Evolutionary conservation across 2,329 filamentous ascomycete species (phyloP), one percentile per base, ranked within the genome.

Genomic region (Colletotrichum cuscutae): DNA sequence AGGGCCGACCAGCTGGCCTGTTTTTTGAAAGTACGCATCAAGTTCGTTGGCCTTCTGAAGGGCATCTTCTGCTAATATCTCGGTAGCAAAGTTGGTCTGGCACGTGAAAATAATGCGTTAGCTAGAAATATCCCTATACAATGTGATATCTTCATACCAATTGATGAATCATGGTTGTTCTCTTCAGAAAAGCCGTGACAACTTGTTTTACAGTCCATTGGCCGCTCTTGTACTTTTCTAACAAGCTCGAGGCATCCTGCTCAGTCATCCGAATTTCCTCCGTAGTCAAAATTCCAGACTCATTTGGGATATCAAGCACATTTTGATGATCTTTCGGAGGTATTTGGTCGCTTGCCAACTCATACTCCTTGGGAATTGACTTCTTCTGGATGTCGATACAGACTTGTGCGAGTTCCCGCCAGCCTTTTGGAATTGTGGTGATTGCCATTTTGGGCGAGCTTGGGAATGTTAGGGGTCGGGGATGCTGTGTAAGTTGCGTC

Each of bases 311-410:
- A 9, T 75, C 76, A 1, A 86, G 89, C 8, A 92, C 87, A 77
- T 92, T 86, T 60, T 87, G 81, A 76, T 89, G 86, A 30, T 84
- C 82, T 0, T 85, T 84, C 1, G 87, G 83, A 2, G 91, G 90
- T 0, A 91, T 76, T 56, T 90, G 79, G 59, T 86, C 78, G 5
- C 79, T 78, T 0, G 89, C 88, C 9, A 93, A 85, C 65, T 84
- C 82, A 86, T 89, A 92, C 76, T 91, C 86, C 1, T 82, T 71
- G 0, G 91, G 90, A 59, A 92, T 90, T 1, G 87, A 87, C 62
- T 81, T 79, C 9, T 56, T 28, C 56, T 71, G 68, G 2, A 71
- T 59, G 7, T 60, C 54, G 5, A 71, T 37, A 22, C 68, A 71
- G 3, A 13, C 15, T 26, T 46, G 46, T 8, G 68, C 30, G 2